Evolutionary conservation across 2,329 filamentous ascomycete genomes (phyloP), one percentile per base, ranked within the genome.

Genomic region (Xylaria sp.): DNA sequence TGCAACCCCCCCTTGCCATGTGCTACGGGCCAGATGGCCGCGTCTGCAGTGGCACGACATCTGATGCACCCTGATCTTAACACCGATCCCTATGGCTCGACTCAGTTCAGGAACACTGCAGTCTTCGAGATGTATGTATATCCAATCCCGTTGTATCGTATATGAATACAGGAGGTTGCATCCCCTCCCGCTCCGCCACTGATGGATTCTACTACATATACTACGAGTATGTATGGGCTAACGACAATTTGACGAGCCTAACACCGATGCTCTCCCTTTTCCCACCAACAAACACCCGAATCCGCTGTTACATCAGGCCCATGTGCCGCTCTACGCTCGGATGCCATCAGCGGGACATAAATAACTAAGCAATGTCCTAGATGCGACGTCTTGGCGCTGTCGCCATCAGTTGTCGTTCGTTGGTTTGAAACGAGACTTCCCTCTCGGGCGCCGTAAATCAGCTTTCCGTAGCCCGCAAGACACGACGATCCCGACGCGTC

Each of bases 401-500:
- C 37, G 37, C 38, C 51, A 38, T 63, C 60, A 31, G 56, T n/a
- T 29, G 29, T 17, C 38, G 29, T 48, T 49, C 17, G 44, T 54
- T 67, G 54, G 64, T n/a, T 25, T 44, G 62, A 25, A 25, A 13
- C 15, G 27, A 15, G 27, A 27, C 38, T 19, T 38, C 49, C 41
- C 49, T 54, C 25, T 29, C 44, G 29, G 41, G 29, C 47, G 31
- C 38, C 55, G 27, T 44, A 51, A 44, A 40, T n/a, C 40, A 33
- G 25, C 31, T 40, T 51, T 21, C 23, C 47, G 21, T 35, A 46
- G 53, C 23, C 41, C 51, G 49, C 58, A 17, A 54, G 48, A 62
- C 62, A 60, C 60, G 60, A 60, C 55, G 49, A 60, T 58, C 58
- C 58, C 63, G 56, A 46, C 67, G 68, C 68, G 70, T 64, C 64